Evolutionary conservation across 257 asterid genomes (phyloP), one percentile per base, ranked within the genome.

Genomic region (Plantago ovata): DNA sequence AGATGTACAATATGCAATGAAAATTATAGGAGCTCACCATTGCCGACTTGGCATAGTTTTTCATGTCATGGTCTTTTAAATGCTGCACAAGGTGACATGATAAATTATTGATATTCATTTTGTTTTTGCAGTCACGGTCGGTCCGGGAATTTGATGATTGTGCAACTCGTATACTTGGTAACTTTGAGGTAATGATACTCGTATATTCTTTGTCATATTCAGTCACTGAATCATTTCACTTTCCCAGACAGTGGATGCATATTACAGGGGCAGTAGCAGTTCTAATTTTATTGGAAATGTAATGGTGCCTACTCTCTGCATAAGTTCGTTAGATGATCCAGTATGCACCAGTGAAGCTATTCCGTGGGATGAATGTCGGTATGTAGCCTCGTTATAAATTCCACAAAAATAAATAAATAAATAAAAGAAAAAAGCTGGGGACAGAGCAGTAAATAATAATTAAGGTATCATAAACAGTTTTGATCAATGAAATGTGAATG

Each of bases 321-420:
- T 92, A 69, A 84, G 85, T 68, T 65, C 95, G 43, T 46, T 82
- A 75, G 98, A 92, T 66, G 98, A 92, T 78, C 97, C 98, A 57
- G 81, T 92, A 54, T 92, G 98, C 66, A 82, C 98, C 16, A 65
- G 73, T 63, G 98, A 92, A 75, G 95, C 98, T 63, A 84, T 92
- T 67, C 97, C 98, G 53, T 82, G 90, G 89, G 98, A 88, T 67
- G 98, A 92, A 62, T 85, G 95, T 74, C 58, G 92, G 95, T 80
- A 49, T 21, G 63, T 59, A 28, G 36, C 36, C 36, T 28, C 36
- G 4, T 28, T 28, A 41, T 16, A 9, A 23, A 41, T 28, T 20
- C 44, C 38, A 9, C 32, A 24, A 15, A 58, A 53, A 53, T 7
- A 2, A 14, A n/a, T n/a, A n/a, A n/a, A n/a, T n/a, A n/a, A n/a